A percentile compares a stretch with the other conserved stretches of the same genome.
Evolutionary conservation across 768 basidiomycete species (phyloP).

Genomic region (Hericium rajendrae): DNA sequence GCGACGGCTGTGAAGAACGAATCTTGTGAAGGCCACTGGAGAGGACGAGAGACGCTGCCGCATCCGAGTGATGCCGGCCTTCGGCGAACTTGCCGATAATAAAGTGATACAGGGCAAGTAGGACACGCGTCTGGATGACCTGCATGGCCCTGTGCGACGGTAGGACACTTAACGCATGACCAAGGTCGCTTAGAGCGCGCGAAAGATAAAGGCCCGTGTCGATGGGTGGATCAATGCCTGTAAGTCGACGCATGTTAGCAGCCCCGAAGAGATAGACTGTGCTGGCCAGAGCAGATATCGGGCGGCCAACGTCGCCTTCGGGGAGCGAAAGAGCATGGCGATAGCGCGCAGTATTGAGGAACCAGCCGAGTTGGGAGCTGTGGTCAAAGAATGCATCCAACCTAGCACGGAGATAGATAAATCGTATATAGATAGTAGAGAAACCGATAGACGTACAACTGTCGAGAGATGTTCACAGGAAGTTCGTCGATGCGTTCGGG

Average conservation of each 20-base stretch:
- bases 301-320: slow-evolving; percentile 18
- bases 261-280: slow-evolving; percentile 28
- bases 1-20: slow-evolving; percentile 8
- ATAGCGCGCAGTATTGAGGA: slow-evolving; percentile 45
- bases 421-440: neutral
- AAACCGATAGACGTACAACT: slow-evolving; percentile 7
- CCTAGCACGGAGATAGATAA: slow-evolving; percentile 22
- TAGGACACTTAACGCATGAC: slow-evolving; percentile 22
- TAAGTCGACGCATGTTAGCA: slow-evolving; percentile 13
- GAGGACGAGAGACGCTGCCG: slow-evolving; percentile 4
- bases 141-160: slow-evolving; percentile 27
- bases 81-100: slow-evolving; percentile 20
- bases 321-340: slow-evolving; percentile 11
- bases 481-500: slow-evolving; percentile 8
- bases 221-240: slow-evolving; percentile 12
- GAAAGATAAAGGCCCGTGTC: slow-evolving; percentile 33
- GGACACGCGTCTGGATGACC: slow-evolving; percentile 10
- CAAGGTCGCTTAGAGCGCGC: slow-evolving; percentile 38
- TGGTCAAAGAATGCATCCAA: slow-evolving; percentile 51
- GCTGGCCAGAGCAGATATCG: slow-evolving; percentile 32
- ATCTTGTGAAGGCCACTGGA: slow-evolving; percentile 21
- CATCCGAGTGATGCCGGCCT: slow-evolving; percentile 19
- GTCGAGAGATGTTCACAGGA: slow-evolving; percentile 2
- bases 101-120: slow-evolving; percentile 24
- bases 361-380: slow-evolving; percentile 53